Evolutionary conservation across 2,329 filamentous ascomycete genomes (phyloP), one percentile per base, ranked within the genome.

Genomic region (Ophiocordyceps camponoti-saundersi): DNA sequence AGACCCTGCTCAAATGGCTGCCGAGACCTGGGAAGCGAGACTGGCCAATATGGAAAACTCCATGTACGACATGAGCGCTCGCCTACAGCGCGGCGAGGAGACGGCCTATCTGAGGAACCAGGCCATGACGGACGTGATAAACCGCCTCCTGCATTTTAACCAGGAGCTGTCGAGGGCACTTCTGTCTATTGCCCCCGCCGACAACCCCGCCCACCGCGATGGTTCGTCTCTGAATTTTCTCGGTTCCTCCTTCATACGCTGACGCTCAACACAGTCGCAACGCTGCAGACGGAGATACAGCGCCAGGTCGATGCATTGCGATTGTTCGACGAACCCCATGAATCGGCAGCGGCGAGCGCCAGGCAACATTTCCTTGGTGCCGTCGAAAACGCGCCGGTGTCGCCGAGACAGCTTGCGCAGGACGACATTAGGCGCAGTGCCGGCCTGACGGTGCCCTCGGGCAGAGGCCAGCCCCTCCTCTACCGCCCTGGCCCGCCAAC

Each of bases 61-160:
- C 20, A 64, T 94, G 42, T 93, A 85, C 60, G 90, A 95, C 49
- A 70, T 95, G 57, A 81, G 80, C 59, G 67, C 72, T 42, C 77
- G 88, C 52, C 68, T 96, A 48, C 75, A 83, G 56, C 79, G 89
- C 49, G 84, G 83, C 51, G 92, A 96, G 60, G 90, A 96, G 57
- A 81, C 82, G 54, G 74, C 95, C 65, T 85, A 82, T 55, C 70
- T 84, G 52, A 90, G 83, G 63, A 88, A 87, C 59, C 84, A 92
- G 58, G 75, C 81, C 15, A 74, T 93, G 55, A 79, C 87, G 59
- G 90, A 96, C 48, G 82, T 84, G 20, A 72, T 96, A 55, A 71
- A 76, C 52, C 80, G 85, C 6, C 56, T 80, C 48, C 64, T 75
- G 39, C 70, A 92, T 65, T 86, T 88, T 71, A 93, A 87, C 59